These are phyloP conservation scores for Exserohilum rostratum DNA, from an alignment of 2,329 filamentous ascomycete species.

Conservation along the genomic window DNA sequence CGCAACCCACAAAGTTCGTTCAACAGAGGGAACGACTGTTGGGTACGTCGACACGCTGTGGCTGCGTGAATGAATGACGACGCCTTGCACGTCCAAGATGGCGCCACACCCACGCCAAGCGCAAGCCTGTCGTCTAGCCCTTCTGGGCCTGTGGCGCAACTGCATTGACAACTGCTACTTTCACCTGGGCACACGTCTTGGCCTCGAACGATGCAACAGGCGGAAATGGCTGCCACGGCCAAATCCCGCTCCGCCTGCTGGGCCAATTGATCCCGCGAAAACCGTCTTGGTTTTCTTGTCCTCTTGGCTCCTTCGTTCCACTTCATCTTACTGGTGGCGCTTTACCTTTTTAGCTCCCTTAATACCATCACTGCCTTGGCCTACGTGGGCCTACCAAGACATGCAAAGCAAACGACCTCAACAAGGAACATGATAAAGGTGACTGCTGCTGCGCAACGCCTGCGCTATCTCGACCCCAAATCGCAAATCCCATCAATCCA, in stretches of 20 bases:
- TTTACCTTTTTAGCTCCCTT: conserved; percentile 9
- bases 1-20: not conserved
- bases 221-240: conserved; percentile 3
- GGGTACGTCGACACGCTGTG: not conserved
- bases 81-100: not conserved
- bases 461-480: not conserved
- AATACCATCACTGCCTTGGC: conserved; percentile 30
- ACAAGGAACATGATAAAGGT: conserved; percentile 4
- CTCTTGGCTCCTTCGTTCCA: conserved; percentile 24
- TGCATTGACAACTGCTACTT: not conserved
- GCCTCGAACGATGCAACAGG: conserved; percentile 3
- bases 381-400: conserved; percentile 30
- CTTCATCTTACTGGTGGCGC: conserved; percentile 11
- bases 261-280: conserved; percentile 15
- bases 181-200: conserved; percentile 17
- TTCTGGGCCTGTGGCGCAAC: not conserved
- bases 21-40: not conserved
- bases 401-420: conserved; percentile 12
- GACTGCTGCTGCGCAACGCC: not conserved
- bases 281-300: conserved; percentile 33
- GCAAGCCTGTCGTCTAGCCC: not conserved
- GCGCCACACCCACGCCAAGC: not conserved
- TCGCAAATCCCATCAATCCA: not conserved
- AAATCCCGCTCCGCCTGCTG: conserved; percentile 24
- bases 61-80: not conserved